A percentile compares a stretch with the other conserved stretches of the same genome.
These are phyloP conservation scores for Tuber aestivum DNA, from an alignment of 495 filamentous ascomycete genomes.

Conservation along the genomic window DNA sequence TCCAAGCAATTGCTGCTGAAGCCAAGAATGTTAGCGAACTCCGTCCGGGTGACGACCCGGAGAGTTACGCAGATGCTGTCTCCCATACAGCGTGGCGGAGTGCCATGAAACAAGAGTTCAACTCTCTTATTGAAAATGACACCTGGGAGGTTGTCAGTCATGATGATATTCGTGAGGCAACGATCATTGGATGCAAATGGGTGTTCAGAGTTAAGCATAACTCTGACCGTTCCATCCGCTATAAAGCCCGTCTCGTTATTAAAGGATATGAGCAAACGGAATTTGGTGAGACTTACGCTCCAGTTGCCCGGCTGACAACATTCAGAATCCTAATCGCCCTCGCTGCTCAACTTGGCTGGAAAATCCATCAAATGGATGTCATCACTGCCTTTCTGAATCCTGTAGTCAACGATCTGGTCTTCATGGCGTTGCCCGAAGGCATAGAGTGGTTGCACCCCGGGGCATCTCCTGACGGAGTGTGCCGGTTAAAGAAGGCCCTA, in stretches of 20 bases:
- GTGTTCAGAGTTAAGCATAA: too few species aligned
- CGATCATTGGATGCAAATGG: too few species aligned
- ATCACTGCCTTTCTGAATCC: constrained; percentile 26
- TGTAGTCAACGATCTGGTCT: constrained; percentile 5
- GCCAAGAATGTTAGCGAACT: too few species aligned
- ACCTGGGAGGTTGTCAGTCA: constrained; percentile 8
- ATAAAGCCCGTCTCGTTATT: too few species aligned
- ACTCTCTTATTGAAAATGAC: constrained; percentile 10
- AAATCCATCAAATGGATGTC: constrained; percentile 20
- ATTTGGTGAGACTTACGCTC: too few species aligned
- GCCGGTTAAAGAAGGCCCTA: constrained; percentile 10
- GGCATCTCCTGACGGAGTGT: background rate
- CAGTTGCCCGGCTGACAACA: too few species aligned
- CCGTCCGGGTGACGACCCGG: constrained; percentile 1
- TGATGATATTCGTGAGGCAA: too few species aligned
- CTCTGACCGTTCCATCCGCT: too few species aligned
- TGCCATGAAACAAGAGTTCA: constrained; percentile 7
- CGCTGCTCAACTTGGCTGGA: too few species aligned
- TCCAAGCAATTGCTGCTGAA: too few species aligned
- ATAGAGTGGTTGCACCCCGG: background rate
- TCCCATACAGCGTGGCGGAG: background rate
- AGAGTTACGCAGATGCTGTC: constrained; percentile 7
- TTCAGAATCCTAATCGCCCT: too few species aligned
- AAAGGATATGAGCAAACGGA: too few species aligned
- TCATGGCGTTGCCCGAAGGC: constrained; percentile 22